Evolutionary conservation across 148 eudicot species (phyloP), one percentile per base, ranked within the genome.

Genomic region (Gaultheria prostrata): DNA sequence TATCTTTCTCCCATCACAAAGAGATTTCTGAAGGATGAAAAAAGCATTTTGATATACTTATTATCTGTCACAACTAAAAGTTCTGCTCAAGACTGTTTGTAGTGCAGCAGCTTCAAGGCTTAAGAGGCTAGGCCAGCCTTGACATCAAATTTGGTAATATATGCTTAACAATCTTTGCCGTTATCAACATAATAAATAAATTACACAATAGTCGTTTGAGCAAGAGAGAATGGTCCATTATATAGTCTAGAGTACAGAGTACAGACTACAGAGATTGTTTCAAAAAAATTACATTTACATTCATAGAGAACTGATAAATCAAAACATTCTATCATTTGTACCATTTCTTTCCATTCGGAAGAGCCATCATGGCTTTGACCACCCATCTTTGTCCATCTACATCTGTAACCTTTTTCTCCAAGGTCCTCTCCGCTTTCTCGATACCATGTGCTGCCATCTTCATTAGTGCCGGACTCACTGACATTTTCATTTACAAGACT

Each of bases 281-380:
- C 57, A 48, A 43, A 65, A 56, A 56, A 20, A 17, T 63, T 48
- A 65, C 5, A 50, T 82, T 32, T 45, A 32, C 76, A 70, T 10
- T 24, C 39, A 24, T 20, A 46, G 6, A 80, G 21, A 33, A 75
- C 69, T 12, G 18, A 43, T 80, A 63, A 8, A 80, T 14, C 35
- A 33, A 81, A 54, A 12, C 24, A 74, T n/a, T 56, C 30, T 30
- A 53, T 54, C 7, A 24, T 65, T 51, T 39, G 81, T 94, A 97
- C 99, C 97, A 90, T 97, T 91, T 97, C 99, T 89, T 94, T 93
- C 99, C 99, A 97, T 84, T 94, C 94, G 35, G 95, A 94, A 57
- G 93, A 89, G 61, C 94, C 93, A 87, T 95, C 98, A 78, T 86
- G 83, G 83, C 92, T 89, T 78, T 91, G 92, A 85, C 99, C 99